Conservation (phyloP, 768 basidiomycete genomes). For the Pulveroboletus frians region DNA sequence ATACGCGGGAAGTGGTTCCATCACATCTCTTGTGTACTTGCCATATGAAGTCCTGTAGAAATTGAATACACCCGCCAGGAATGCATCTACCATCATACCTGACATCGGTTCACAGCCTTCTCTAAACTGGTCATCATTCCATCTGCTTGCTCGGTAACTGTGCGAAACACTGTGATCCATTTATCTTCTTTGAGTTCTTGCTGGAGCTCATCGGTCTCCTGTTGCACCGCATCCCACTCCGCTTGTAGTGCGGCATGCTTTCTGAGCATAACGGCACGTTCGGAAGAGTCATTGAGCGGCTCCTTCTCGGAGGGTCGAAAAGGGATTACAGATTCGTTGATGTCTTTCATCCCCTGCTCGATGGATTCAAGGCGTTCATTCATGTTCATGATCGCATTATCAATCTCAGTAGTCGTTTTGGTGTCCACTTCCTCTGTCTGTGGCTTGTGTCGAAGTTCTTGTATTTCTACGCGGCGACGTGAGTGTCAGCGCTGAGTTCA, state of each 20-base stretch:
- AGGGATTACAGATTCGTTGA: slow-evolving; percentile 63
- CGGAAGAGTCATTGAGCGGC: slow-evolving; percentile 40
- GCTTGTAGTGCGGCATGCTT: slow-evolving; percentile 68
- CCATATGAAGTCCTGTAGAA: slow-evolving; percentile 73
- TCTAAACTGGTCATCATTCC: slow-evolving; percentile 97
- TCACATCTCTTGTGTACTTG: slow-evolving; percentile 65
- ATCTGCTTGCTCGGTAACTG: slow-evolving; percentile 90
- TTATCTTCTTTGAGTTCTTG: slow-evolving; percentile 97
- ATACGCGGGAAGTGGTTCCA: slow-evolving; percentile 37
- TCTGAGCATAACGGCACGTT: slow-evolving; percentile 45
- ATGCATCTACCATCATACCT: slow-evolving; percentile 45
- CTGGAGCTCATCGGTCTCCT: slow-evolving; percentile 72
- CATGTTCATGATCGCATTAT: slow-evolving; percentile 73
- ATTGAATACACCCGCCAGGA: background rate
- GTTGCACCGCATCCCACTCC: slow-evolving; percentile 81
- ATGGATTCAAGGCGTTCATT: slow-evolving; percentile 76
- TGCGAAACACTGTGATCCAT: slow-evolving; percentile 92
- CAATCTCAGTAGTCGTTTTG: slow-evolving; percentile 65
- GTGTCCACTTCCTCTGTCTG: slow-evolving; percentile 52
- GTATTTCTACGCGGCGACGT: slow-evolving; percentile 58
- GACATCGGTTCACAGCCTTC: slow-evolving; percentile 87
- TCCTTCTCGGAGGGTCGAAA: slow-evolving; percentile 46
- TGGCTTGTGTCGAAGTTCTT: slow-evolving; percentile 87
- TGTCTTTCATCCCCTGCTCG: slow-evolving; percentile 62
- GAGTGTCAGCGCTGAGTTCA: slow-evolving; percentile 9